phyloP scores from a whole-genome alignment of 768 basidiomycete genomes.

The Pleurotus cornucopiae region DNA sequence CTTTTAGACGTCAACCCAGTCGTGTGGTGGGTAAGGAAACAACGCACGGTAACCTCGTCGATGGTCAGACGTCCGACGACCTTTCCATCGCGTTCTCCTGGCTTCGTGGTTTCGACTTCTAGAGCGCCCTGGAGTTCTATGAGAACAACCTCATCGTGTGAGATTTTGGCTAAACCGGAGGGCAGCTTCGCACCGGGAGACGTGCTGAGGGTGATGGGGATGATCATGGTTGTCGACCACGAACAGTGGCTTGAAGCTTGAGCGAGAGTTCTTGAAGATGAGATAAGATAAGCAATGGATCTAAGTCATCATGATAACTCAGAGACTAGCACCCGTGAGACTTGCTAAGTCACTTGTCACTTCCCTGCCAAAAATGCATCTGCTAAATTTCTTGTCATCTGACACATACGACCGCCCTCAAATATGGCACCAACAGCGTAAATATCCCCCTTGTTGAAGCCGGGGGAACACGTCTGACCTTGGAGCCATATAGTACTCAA shows the following conservation, averaged over 20 bases:
- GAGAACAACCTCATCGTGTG: constrained; percentile 75
- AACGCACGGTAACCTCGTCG: constrained; percentile 38
- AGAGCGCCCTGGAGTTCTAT: constrained; percentile 87
- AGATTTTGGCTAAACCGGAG: constrained; percentile 63
- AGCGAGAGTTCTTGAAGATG: no score
- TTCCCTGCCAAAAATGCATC: no score
- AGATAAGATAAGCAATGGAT: no score
- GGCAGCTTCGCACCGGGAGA: constrained; percentile 47
- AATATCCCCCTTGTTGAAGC: neutral
- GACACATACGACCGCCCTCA: no score
- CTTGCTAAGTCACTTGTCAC: no score
- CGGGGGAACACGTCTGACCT: neutral
- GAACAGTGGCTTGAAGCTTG: no score
- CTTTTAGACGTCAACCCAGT: neutral
- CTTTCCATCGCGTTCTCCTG: constrained; percentile 56
- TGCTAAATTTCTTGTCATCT: no score
- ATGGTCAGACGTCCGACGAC: constrained; percentile 76
- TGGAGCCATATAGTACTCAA: constrained; percentile 25
- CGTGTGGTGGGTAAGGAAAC: neutral
- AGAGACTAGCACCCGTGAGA: no score
- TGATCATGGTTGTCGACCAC: constrained; percentile 45
- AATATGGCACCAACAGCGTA: constrained; percentile 2
- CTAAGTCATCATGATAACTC: no score
- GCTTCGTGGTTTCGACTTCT: constrained; percentile 54
- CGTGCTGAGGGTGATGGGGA: constrained; percentile 49